Percentiles rank a stretch among this genome's conserved stretches.
phyloP scores from a whole-genome alignment of 768 basidiomycete species.

The Hemileccinum impolitum region DNA sequence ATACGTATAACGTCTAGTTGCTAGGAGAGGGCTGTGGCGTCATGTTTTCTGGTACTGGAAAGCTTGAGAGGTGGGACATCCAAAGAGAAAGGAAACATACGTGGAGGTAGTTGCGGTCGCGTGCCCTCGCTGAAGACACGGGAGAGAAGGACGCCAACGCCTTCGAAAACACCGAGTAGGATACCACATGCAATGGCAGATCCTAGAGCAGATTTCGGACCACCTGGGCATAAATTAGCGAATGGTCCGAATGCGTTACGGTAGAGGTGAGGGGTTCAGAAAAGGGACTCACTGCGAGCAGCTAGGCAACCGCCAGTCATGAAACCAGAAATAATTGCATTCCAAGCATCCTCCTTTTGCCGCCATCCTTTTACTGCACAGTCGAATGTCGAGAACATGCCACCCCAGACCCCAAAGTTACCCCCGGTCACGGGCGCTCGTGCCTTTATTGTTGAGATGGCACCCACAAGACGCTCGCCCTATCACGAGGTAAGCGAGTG shows the following conservation, averaged over 20 bases:
- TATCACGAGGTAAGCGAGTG: constrained; percentile 28
- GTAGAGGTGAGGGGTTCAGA: background rate
- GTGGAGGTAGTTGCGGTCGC: constrained; percentile 73
- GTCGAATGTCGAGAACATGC: constrained; percentile 98
- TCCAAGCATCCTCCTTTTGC: constrained; percentile 99
- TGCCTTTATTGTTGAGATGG: constrained; percentile 95
- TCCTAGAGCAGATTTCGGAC: constrained; percentile 84
- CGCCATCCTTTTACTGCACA: constrained; percentile 96
- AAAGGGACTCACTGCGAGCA: constrained; percentile 71
- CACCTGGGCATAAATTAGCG: constrained; percentile 52
- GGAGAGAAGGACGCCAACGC: constrained; percentile 89
- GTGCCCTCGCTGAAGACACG: constrained; percentile 84
- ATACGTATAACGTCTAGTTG: constrained; percentile 48
- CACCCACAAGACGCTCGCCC: constrained; percentile 94
- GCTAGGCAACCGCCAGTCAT: constrained; percentile 97
- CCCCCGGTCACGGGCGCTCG: constrained; percentile 97
- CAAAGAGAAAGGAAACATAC: constrained; percentile 44
- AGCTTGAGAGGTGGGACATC: constrained; percentile 5
- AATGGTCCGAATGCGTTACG: background rate
- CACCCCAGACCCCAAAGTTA: constrained; percentile 95
- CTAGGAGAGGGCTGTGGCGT: constrained; percentile 45
- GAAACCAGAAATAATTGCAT: constrained; percentile 97
- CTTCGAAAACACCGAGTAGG: constrained; percentile 89
- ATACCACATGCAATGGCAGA: constrained; percentile 98
- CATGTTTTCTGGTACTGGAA: constrained; percentile 54